phyloP scores from a whole-genome alignment of 1,139 yeast species.

The Yamadazyma siamensis region DNA sequence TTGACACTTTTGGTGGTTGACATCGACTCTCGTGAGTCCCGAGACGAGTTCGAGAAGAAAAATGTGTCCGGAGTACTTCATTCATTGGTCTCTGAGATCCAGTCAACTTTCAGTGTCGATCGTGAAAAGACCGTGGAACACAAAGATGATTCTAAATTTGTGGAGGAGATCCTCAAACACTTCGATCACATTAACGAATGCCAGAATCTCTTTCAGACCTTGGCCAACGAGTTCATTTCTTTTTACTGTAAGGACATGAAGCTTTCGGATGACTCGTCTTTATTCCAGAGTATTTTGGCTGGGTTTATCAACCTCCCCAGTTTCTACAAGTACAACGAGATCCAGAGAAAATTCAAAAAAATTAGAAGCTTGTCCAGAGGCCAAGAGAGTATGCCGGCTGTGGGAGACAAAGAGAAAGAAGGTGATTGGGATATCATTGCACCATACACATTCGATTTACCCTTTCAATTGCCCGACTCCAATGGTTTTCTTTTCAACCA shows the following conservation, averaged over 20 bases:
- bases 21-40: conserved; percentile 2
- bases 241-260: conserved; percentile 66
- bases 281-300: conserved; percentile 63
- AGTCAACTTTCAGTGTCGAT: conserved; percentile 18
- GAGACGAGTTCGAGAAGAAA: conserved; percentile 17
- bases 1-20: conserved; percentile 42
- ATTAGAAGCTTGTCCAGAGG: conserved; percentile 26
- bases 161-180: conserved; percentile 34
- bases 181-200: conserved; percentile 38
- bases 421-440: conserved; percentile 7
- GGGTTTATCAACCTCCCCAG: conserved; percentile 73
- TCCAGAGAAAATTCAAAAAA: conserved; percentile 31
- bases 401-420: background rate
- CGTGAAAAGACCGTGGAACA: conserved; percentile 16
- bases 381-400: conserved; percentile 1
- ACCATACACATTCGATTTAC: conserved; percentile 33
- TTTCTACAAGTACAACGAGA: conserved; percentile 61
- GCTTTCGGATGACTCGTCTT: conserved; percentile 67
- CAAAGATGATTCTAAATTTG: conserved; percentile 32
- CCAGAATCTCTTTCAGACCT: conserved; percentile 29
- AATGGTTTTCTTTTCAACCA: conserved; percentile 46
- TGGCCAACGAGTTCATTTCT: conserved; percentile 54
- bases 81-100: conserved; percentile 24
- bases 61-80: conserved; percentile 19
- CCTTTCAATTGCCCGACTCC: conserved; percentile 43